Percentiles rank a stretch among this genome's conserved stretches.
Evolutionary conservation across 208 protist genomes (phyloP).

Genomic region (Perkinsela sp.): DNA sequence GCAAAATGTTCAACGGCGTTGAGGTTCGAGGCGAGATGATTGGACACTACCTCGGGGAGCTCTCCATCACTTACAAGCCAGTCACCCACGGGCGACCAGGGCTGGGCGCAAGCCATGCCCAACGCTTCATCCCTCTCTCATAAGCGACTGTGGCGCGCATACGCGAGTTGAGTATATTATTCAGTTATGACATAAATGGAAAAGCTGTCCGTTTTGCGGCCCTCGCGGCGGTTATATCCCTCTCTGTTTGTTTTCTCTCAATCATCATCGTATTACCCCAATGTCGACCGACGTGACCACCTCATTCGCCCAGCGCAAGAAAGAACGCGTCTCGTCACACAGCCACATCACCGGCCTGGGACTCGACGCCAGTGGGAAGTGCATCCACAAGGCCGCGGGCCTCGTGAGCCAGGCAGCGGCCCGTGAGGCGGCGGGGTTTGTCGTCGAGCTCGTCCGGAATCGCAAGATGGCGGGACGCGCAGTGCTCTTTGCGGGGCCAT

Average conservation of each 20-base stretch:
- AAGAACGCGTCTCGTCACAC: slow-evolving; percentile 86
- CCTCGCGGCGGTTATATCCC: too few relatives aligned
- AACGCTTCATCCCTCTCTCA: slow-evolving; percentile 58
- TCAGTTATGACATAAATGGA: too few relatives aligned
- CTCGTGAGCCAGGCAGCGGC: slow-evolving; percentile 92
- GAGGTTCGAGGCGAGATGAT: slow-evolving; percentile 99
- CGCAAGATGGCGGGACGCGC: slow-evolving; percentile 99
- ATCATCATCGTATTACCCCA: too few relatives aligned
- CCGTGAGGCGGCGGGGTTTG: slow-evolving; percentile 87
- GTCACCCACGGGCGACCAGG: slow-evolving; percentile 94
- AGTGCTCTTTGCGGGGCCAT: slow-evolving; percentile 93
- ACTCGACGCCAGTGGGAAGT: slow-evolving; percentile 66
- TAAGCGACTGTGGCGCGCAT: too few relatives aligned
- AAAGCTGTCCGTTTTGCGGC: too few relatives aligned
- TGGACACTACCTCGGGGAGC: slow-evolving; percentile 98
- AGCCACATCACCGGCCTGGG: slow-evolving; percentile 95
- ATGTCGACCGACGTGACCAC: too few relatives aligned
- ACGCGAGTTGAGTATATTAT: too few relatives aligned
- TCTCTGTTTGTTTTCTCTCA: too few relatives aligned
- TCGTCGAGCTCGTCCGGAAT: slow-evolving; percentile 89
- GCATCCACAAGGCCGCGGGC: slow-evolving; percentile 42
- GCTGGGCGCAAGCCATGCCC: slow-evolving; percentile 88
- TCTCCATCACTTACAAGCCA: slow-evolving; percentile 95
- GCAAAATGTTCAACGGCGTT: slow-evolving; percentile 89
- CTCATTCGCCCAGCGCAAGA: slow-evolving; percentile 10